Percentiles rank a stretch among this genome's conserved stretches.
Evolutionary conservation across 139 green algal genomes (phyloP).

Genomic region (Chlamydomonas schloesseri): DNA sequence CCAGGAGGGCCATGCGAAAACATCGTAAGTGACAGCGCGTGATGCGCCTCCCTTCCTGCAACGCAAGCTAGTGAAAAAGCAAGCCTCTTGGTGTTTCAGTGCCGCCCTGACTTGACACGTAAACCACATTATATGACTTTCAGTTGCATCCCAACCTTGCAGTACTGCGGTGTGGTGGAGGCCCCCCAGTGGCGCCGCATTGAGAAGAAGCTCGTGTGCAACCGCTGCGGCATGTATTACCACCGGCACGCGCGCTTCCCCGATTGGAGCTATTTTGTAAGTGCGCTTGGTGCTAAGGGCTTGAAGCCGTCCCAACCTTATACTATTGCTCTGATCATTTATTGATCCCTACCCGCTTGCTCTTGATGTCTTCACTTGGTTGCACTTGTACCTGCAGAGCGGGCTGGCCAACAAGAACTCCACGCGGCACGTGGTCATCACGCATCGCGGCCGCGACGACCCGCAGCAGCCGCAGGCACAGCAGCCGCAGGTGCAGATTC

Average conservation of each 20-base stretch:
- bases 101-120: too few relatives aligned
- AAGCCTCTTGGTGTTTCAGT: too few relatives aligned
- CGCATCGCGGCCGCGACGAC: not conserved
- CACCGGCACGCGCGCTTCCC: constrained; percentile 37
- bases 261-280: constrained; percentile 33
- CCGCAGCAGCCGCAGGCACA: not conserved
- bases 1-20: not conserved
- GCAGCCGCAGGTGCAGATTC: not conserved
- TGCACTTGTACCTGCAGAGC: not conserved
- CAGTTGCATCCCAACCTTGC: too few relatives aligned
- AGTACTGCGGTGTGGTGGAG: constrained; percentile 42
- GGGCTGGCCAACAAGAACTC: constrained; percentile 19
- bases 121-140: too few relatives aligned
- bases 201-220: constrained; percentile 44
- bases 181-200: constrained; percentile 42
- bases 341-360: too few relatives aligned
- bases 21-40: not conserved
- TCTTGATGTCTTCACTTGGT: too few relatives aligned
- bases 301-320: too few relatives aligned
- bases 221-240: constrained; percentile 48
- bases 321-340: too few relatives aligned
- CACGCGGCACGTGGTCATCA: not conserved
- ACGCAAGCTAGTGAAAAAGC: too few relatives aligned
- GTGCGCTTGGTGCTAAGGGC: too few relatives aligned
- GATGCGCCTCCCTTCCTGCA: too few relatives aligned